Base-by-base conservation (phyloP, 108 stramenopile genomes). In the Mayamaea pseudoterrestris region DNA sequence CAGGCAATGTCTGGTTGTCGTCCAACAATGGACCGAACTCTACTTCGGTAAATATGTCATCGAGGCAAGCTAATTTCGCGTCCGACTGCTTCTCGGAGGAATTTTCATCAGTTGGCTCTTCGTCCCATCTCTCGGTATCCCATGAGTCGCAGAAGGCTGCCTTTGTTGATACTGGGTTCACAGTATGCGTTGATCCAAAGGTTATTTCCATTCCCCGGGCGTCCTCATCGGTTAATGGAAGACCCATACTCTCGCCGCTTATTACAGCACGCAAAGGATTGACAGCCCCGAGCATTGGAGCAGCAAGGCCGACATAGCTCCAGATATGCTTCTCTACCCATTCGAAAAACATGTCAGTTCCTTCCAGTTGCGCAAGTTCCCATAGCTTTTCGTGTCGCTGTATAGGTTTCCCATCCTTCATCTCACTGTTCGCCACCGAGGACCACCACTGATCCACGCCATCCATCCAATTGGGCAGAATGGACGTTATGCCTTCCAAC, bases 201-300 rank as follows among this genome's bases (percentile, higher is more conserved):
- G 73, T 78, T 28, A 91, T 52, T 48, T 87, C 90, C 57, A 91
- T 63, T 14, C 61, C 49, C 51, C 90, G 49, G 5, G 80, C 79
- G 18, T 71, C 69, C 26, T 69, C 72, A 48, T 92, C 80, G 5
- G 63, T 69, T 16, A 92, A 61, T 14, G 90, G 90, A 44, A 92
- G 48, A 7, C 90, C 90, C 90, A 92, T 92, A 41, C 78, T 84
- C 53, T 92, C 90, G 27, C 90, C 90, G 43, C 65, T 70, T 5
- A 92, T 58, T 9, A 87, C 90, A 30, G 80, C 69, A 20, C 85
- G 67, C 17, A 92, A 58, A n/a, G 83, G 83, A 59, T 82, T 84
- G 9, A 84, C 65, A 2, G 83, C 90, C 7, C 90, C 90, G 20
- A 92, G 44, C 17, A 84, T 47, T 2, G 85, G 90, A 0, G 90